Conservation (phyloP, 2,329 filamentous ascomycete genomes). For the Hirsutella thompsonii region DNA sequence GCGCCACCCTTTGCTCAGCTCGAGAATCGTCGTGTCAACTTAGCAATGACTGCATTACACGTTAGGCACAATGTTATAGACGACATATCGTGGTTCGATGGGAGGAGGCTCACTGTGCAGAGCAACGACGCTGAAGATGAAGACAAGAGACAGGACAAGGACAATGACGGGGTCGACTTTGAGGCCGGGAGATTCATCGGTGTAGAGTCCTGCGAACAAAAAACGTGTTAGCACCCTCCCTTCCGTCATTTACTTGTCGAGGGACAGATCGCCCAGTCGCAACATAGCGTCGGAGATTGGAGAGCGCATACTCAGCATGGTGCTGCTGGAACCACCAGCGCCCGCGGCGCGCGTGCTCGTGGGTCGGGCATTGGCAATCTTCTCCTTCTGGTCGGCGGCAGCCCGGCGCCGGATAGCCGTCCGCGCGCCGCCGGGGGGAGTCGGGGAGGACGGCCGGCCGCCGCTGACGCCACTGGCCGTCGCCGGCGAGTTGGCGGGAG, state of each 20-base stretch:
- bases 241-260: neutral
- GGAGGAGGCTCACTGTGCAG: slow-evolving; percentile 74
- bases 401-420: slow-evolving; percentile 92
- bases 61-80: slow-evolving; percentile 1
- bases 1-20: slow-evolving; percentile 27
- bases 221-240: slow-evolving; percentile 6
- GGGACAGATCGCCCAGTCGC: too few relatives aligned
- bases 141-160: slow-evolving; percentile 87
- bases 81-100: neutral
- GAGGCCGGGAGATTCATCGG: slow-evolving; percentile 90
- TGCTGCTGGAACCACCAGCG: slow-evolving; percentile 91
- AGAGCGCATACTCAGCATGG: slow-evolving; percentile 76
- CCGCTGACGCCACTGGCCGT: slow-evolving; percentile 55
- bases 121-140: slow-evolving; percentile 97
- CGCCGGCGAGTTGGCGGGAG: slow-evolving; percentile 42
- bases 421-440: slow-evolving; percentile 84
- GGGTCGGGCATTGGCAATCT: slow-evolving; percentile 84
- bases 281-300: neutral
- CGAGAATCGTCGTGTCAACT: slow-evolving; percentile 81
- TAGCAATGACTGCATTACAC: slow-evolving; percentile 67
- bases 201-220: slow-evolving; percentile 63
- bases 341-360: slow-evolving; percentile 87
- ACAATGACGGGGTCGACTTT: slow-evolving; percentile 98
- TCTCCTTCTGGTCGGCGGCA: slow-evolving; percentile 94
- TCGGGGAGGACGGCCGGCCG: slow-evolving; percentile 72